These are phyloP conservation scores for Casuarina equisetifolia DNA, from an alignment of 306 rosid genomes.

Conservation along the genomic window DNA sequence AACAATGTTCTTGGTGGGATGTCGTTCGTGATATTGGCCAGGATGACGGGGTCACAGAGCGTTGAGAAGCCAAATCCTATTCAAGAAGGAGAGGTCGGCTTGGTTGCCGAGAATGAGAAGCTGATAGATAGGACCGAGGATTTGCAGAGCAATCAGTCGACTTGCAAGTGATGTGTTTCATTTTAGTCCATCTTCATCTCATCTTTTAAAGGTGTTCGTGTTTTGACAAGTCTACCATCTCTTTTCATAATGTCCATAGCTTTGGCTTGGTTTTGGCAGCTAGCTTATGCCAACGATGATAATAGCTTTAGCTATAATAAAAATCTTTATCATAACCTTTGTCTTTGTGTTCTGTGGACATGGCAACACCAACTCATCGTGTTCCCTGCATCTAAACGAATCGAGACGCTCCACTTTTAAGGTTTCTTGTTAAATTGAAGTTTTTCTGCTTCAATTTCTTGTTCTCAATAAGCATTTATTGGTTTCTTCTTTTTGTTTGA, in stretches of 20 bases:
- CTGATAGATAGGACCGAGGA: constrained; percentile 44
- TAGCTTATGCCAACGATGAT: background rate
- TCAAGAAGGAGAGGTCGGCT: constrained; percentile 26
- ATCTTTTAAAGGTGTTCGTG: background rate
- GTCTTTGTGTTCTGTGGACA: background rate
- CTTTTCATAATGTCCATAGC: constrained; percentile 22
- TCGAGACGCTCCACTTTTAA: background rate
- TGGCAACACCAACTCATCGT: background rate
- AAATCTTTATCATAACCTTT: background rate
- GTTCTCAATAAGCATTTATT: too few species aligned
- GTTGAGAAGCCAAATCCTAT: constrained; percentile 32
- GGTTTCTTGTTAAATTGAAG: background rate
- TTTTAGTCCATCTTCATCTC: constrained; percentile 4
- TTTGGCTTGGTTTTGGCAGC: background rate
- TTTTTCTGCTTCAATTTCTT: background rate
- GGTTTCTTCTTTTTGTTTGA: too few species aligned
- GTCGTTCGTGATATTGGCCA: constrained; percentile 83
- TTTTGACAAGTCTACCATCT: constrained; percentile 11
- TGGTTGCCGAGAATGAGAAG: constrained; percentile 48
- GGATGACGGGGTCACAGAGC: constrained; percentile 82
- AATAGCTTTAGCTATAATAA: background rate
- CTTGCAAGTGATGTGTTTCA: constrained; percentile 50
- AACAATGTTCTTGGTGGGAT: constrained; percentile 88
- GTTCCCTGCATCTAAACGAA: too few species aligned
- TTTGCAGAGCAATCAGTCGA: constrained; percentile 48